Base-by-base conservation (phyloP, 768 basidiomycete genomes). In the Phlebiopsis gigantea region DNA sequence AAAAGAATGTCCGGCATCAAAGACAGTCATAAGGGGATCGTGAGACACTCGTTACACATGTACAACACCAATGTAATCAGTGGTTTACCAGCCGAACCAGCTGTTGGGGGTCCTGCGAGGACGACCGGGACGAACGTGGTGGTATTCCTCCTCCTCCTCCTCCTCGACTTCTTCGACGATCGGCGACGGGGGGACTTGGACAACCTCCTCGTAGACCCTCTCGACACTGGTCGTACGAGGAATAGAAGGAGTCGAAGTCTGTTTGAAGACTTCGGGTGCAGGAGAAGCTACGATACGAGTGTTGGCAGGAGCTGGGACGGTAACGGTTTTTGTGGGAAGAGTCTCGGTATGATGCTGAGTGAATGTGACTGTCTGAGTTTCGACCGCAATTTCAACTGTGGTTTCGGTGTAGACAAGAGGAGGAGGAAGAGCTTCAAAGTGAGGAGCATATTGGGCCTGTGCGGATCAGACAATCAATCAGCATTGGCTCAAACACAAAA, bases 161-260 rank as follows among this genome's bases (percentile, higher is more conserved):
- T 70, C 77, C 46, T 79, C 79, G 42, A 75, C 71, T 7, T 73
- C 49, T 44, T 77, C 77, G 61, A 77, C 75, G 43, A 72, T 49
- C 71, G 69, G 47, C 63, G 74, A 26, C 70, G 66, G 29, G 60
- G 53, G 59, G 57, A 50, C 43, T 12, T 46, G 24, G 15, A 68
- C 68, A 12, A 85, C 83, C 54, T 90, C 87, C 31, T 84, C 82
- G 41, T 84, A 65, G 42, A 87, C 59, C 30, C 75, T 75, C 61
- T 83, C 87, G 24, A 91, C 75, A 12, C 86, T 81, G 14, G 89
- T 91, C 24, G 90, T 92, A 59, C 81, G 82, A 17, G 87, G 88
- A 66, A 82, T 83, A 53, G 62, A 61, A 5, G 77, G 75, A n/a
- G 83, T 76, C 6, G 80, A 79, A 31, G 80, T 77, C 9, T 79